These are phyloP conservation scores for Xerocomus spinulosus DNA, from an alignment of 768 basidiomycete genomes.

Conservation along the genomic window DNA sequence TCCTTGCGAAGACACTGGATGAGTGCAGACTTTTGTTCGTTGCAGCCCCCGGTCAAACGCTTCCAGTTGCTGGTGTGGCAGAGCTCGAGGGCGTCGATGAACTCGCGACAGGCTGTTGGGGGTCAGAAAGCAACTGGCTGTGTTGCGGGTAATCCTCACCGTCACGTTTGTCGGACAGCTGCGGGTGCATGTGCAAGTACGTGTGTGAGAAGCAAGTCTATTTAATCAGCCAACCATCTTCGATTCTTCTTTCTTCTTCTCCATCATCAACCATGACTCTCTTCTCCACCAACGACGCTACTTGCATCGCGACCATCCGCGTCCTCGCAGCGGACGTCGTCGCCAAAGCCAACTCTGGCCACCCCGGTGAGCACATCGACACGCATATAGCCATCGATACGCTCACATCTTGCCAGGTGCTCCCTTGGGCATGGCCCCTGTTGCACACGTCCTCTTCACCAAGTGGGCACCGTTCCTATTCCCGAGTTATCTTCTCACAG, in stretches of 20 bases:
- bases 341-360: constrained; percentile 88
- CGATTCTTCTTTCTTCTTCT: constrained; percentile 5
- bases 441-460: constrained; percentile 74
- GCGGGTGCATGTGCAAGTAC: constrained; percentile 54
- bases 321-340: constrained; percentile 74
- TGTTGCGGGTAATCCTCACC: constrained; percentile 32
- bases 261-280: constrained; percentile 34
- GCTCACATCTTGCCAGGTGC: constrained; percentile 51
- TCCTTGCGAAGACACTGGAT: constrained; percentile 69
- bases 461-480: constrained; percentile 37
- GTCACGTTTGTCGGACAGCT: constrained; percentile 62
- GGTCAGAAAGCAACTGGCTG: constrained; percentile 5
- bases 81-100: constrained; percentile 69
- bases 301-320: constrained; percentile 68
- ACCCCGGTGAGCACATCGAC: constrained; percentile 59
- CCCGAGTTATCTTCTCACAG: neutral
- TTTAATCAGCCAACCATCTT: neutral
- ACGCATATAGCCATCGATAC: neutral
- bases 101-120: constrained; percentile 61
- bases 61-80: constrained; percentile 65
- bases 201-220: neutral
- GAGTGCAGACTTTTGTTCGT: constrained; percentile 59
- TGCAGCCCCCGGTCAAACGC: constrained; percentile 66
- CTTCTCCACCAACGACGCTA: constrained; percentile 46
- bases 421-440: constrained; percentile 91